phyloP scores from a whole-genome alignment of 1,284 basidiomycete species.

The Phylloboletellus chloephorus region DNA sequence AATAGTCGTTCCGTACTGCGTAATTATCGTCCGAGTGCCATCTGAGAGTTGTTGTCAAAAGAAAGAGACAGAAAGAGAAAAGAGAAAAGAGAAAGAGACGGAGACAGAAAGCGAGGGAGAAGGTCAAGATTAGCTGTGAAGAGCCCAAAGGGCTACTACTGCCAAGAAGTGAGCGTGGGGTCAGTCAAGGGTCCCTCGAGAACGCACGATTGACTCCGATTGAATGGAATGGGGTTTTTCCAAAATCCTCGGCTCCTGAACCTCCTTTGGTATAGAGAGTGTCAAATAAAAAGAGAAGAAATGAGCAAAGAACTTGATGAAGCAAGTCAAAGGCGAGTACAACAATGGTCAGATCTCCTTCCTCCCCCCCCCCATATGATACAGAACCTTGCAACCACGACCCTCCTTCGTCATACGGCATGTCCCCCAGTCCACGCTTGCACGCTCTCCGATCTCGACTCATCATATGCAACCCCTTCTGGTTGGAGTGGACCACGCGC shows the following conservation, averaged over 20 bases:
- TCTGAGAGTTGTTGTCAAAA: no score
- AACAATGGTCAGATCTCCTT: conserved; percentile 8
- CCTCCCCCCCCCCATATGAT: conserved; percentile 8
- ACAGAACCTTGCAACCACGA: conserved; percentile 1
- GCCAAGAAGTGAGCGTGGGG: no score
- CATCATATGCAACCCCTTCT: conserved; percentile 16
- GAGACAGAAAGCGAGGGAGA: not conserved
- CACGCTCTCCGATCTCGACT: conserved; percentile 31
- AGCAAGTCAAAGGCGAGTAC: conserved; percentile 10
- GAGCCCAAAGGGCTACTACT: not conserved
- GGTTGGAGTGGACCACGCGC: conserved; percentile 5
- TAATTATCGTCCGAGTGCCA: no score
- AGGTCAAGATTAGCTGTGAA: not conserved
- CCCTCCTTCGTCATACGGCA: conserved; percentile 32
- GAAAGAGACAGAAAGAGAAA: not conserved
- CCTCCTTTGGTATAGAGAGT: no score
- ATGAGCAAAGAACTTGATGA: conserved; percentile 2
- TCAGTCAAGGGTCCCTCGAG: no score
- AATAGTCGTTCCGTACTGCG: no score
- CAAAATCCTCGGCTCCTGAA: not conserved
- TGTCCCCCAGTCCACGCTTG: conserved; percentile 40
- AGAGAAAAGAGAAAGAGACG: not conserved
- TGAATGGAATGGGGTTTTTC: no score
- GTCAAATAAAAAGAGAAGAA: no score
- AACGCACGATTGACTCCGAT: no score